Evolutionary conservation across 176 grass and related monocot species (phyloP).

Genomic region (Oryza nivara): DNA sequence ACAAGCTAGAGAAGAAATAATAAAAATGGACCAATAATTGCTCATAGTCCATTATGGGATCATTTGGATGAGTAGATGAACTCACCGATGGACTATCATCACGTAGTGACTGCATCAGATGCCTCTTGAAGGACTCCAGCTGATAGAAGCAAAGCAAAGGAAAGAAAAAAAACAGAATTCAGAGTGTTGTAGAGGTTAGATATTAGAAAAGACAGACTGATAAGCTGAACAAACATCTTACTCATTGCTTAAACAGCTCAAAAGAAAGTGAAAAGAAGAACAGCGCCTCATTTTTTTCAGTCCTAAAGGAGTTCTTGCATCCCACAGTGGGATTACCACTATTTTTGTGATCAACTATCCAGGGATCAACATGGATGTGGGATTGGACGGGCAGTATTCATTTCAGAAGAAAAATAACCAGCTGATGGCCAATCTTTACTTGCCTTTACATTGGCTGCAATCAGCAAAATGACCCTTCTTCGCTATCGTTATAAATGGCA

Average conservation of each 20-base stretch:
- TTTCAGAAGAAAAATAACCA: not conserved
- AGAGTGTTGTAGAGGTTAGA: not conserved
- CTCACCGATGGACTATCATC: conserved; percentile 76
- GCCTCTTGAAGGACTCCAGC: conserved; percentile 93
- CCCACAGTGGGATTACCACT: not conserved
- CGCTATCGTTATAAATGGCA: not conserved
- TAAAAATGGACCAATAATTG: not conserved
- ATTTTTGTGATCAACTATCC: not conserved
- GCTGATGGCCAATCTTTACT: not conserved
- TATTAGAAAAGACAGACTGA: not conserved
- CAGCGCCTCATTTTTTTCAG: not conserved
- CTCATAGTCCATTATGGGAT: conserved; percentile 3
- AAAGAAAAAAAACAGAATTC: conserved; percentile 24
- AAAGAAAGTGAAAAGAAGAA: not conserved
- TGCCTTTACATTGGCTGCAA: not conserved
- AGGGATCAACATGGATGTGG: not conserved
- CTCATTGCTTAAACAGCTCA: not conserved
- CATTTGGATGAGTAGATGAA: conserved; percentile 31
- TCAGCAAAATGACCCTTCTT: not conserved
- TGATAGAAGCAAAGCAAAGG: conserved; percentile 30
- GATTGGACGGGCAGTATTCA: not conserved
- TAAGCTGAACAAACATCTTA: not conserved
- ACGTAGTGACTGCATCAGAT: conserved; percentile 83
- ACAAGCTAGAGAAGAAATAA: conserved; percentile 12
- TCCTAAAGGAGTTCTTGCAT: not conserved